Evolutionary conservation across 306 rosid species (phyloP).

Genomic region (Begonia masoniana): DNA sequence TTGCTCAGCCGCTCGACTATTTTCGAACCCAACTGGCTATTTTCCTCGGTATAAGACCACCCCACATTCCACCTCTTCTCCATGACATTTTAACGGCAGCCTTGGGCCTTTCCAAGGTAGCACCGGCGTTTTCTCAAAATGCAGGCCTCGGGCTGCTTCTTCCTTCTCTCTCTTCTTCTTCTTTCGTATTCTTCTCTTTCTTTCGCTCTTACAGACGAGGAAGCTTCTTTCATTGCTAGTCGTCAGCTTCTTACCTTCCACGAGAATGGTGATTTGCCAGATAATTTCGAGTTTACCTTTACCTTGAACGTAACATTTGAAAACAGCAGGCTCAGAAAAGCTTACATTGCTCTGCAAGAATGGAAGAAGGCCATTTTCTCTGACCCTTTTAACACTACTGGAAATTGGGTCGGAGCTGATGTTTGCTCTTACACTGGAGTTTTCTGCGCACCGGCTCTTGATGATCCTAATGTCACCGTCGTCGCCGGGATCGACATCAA

Average conservation of each 20-base stretch:
- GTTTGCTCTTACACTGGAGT: slow-evolving; percentile 59
- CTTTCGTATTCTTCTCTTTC: not conserved
- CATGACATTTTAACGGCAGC: not conserved
- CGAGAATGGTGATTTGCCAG: not conserved
- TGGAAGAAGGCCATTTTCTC: not conserved
- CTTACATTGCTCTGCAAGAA: not conserved
- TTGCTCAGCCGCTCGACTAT: not conserved
- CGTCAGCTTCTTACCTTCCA: not conserved
- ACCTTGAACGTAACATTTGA: not conserved
- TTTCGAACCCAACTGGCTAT: not conserved
- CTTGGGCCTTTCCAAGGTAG: slow-evolving; percentile 1
- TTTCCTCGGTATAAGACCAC: not conserved
- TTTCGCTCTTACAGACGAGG: not conserved
- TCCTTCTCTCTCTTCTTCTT: slow-evolving; percentile 2
- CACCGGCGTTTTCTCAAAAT: not conserved
- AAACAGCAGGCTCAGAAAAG: not conserved
- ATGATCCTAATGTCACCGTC: slow-evolving; percentile 40
- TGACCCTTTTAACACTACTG: slow-evolving; percentile 15
- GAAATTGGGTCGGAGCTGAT: slow-evolving; percentile 55
- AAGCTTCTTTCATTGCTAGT: not conserved
- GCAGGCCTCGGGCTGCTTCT: slow-evolving; percentile 7
- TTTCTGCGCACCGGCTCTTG: slow-evolving; percentile 61
- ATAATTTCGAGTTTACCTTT: not conserved
- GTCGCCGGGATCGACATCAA: slow-evolving; percentile 96
- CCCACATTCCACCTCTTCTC: not conserved